phyloP scores from a whole-genome alignment of 2,329 filamentous ascomycete species.

The Neonectria punicea region DNA sequence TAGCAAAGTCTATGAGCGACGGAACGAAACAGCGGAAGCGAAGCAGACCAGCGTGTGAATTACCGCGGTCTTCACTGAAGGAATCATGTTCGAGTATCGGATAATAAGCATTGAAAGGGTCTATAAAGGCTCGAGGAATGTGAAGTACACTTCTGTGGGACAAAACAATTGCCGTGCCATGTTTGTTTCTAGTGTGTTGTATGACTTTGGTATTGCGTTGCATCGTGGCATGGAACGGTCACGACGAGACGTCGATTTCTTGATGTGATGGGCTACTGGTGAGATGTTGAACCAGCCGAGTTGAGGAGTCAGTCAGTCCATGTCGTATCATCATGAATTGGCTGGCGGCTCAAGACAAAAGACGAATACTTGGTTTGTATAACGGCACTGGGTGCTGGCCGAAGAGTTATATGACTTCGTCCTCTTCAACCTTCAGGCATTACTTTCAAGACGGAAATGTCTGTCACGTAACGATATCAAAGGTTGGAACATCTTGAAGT shows the following conservation, averaged over 20 bases:
- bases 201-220: neutral
- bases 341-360: too few relatives aligned
- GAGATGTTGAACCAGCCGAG: neutral
- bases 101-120: constrained; percentile 33
- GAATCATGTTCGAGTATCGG: constrained; percentile 41
- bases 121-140: constrained; percentile 23
- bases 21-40: constrained; percentile 21
- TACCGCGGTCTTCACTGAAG: constrained; percentile 31
- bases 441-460: too few relatives aligned
- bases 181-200: neutral
- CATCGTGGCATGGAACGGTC: neutral
- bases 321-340: neutral
- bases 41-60: constrained; percentile 29
- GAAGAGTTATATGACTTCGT: too few relatives aligned
- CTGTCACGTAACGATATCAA: too few relatives aligned
- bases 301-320: neutral
- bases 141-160: constrained; percentile 16
- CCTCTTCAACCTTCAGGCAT: too few relatives aligned
- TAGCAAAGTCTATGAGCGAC: constrained; percentile 13
- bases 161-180: neutral
- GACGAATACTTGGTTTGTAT: too few relatives aligned
- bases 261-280: neutral
- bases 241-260: neutral
- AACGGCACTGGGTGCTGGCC: too few relatives aligned
- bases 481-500: too few relatives aligned